phyloP scores from a whole-genome alignment of 2,329 filamentous ascomycete species.

The Shiraia sp. region DNA sequence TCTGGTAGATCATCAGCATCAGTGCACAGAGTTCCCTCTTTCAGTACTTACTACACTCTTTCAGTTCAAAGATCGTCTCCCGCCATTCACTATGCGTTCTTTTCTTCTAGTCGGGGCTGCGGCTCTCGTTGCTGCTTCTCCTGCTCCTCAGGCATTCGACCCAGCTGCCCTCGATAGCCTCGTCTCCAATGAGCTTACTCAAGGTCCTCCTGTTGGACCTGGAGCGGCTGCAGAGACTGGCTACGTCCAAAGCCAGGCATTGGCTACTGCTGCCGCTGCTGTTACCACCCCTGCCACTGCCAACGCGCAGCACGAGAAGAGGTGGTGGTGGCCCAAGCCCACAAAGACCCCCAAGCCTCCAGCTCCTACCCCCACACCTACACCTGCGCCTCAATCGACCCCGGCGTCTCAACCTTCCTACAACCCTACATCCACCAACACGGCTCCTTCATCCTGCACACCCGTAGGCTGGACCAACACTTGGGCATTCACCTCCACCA shows the following conservation, averaged over 20 bases:
- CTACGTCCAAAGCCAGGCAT: conserved; percentile 18
- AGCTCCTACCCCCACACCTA: conserved; percentile 1
- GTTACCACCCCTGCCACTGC: conserved; percentile 16
- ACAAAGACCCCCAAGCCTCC: no score
- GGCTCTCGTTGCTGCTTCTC: conserved; percentile 24
- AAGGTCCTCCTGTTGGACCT: conserved; percentile 22
- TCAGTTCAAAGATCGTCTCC: conserved; percentile 3
- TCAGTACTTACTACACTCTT: conserved; percentile 1
- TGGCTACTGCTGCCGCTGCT: conserved; percentile 13
- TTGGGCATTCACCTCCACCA: conserved; percentile 22
- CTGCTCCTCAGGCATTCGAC: conserved; percentile 26
- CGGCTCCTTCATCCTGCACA: conserved; percentile 22
- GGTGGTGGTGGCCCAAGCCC: conserved; percentile 1
- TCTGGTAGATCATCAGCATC: not conserved
- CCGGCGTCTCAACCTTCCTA: conserved; percentile 5
- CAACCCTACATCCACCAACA: conserved; percentile 20
- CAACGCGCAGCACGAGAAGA: conserved; percentile 19
- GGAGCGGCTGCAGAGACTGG: conserved; percentile 13
- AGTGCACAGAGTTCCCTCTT: not conserved
- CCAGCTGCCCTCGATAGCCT: conserved; percentile 9
- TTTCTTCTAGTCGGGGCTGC: conserved; percentile 24
- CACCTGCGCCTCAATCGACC: conserved; percentile 2
- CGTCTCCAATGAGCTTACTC: conserved; percentile 5
- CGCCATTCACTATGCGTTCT: conserved; percentile 21
- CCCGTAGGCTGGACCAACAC: conserved; percentile 28